Evolutionary conservation across 768 basidiomycete species (phyloP), one percentile per base, ranked within the genome.

Genomic region (Tephrocybe rancida): DNA sequence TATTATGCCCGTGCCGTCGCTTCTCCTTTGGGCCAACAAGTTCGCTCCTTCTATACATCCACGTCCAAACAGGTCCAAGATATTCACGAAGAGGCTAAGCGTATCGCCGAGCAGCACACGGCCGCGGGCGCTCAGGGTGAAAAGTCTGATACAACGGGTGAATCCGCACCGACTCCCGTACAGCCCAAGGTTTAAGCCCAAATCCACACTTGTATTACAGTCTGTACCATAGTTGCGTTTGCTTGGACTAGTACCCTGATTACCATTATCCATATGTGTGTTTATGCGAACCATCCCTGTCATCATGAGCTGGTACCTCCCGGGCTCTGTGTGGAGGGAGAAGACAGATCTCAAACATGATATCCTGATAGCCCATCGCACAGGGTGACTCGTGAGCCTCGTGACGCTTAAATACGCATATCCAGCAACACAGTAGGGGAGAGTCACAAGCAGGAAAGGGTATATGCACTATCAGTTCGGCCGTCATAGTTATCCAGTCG

Each of bases 51-150:
- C 76, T 98, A 97, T 76, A 96, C 95, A 13, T 72, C 73, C 39
- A 95, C 93, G 7, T 79, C 86, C 18, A 98, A 97, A 74, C 91
- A 95, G 70, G 86, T 92, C 24, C 63, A 81, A 18, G 95, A 98
- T 65, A 95, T 98, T 44, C 95, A 97, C 65, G 92, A 95, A 64
- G 95, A 98, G 71, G 95, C 95, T 2, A 75, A 78, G 55, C 84
- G 95, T 26, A 92, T 98, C 63, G 84, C 86, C 24, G 80, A 78
- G 24, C 69, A 75, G 50, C 80, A 89, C 59, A 86, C 88, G 63
- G 52, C 67, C 2, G 34, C 24, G 39, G 38, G 18, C 37, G 34
- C 39, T 37, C 35, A 35, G 16, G 25, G 46, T 41, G 48, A 43
- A 32, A 44, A 37, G 35, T 37, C 41, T 10, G 18, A 32, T 3